Percentiles rank a stretch among this genome's conserved stretches.
phyloP scores from a whole-genome alignment of 768 basidiomycete species.

The Agrocybe chaxingu region DNA sequence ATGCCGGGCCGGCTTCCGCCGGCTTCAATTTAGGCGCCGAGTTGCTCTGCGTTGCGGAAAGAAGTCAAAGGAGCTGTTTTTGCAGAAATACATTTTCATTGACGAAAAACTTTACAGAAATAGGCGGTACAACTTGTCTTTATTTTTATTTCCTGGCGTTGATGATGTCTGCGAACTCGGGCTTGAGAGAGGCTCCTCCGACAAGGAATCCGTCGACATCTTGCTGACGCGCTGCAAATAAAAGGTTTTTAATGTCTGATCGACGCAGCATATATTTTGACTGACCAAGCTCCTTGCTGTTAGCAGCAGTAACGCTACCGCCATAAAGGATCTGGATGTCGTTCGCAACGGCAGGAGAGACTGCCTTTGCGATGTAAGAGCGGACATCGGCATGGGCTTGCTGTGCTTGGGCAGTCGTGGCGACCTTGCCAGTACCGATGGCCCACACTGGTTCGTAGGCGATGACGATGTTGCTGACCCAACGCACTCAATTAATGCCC shows the following conservation, averaged over 20 bases:
- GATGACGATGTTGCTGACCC: constrained; percentile 77
- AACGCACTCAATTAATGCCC: not conserved
- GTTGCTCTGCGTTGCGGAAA: too few relatives aligned
- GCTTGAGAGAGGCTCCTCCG: constrained; percentile 96
- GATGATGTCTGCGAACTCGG: constrained; percentile 92
- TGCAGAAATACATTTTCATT: too few relatives aligned
- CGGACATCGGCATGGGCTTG: constrained; percentile 86
- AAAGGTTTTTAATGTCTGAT: constrained; percentile 2
- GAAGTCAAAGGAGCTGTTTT: too few relatives aligned
- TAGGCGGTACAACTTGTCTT: too few relatives aligned
- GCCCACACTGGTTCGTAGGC: constrained; percentile 99
- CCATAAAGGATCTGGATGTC: constrained; percentile 90
- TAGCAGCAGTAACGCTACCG: constrained; percentile 87
- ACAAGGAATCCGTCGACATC: constrained; percentile 99
- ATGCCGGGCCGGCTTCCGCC: too few relatives aligned
- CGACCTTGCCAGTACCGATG: constrained; percentile 97
- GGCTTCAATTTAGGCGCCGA: too few relatives aligned
- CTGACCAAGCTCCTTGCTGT: constrained; percentile 85
- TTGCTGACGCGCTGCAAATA: constrained; percentile 54
- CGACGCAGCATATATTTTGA: constrained; percentile 8
- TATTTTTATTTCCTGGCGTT: constrained; percentile 46
- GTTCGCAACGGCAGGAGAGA: constrained; percentile 70
- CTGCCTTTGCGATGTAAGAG: constrained; percentile 58
- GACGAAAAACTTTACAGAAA: too few relatives aligned
- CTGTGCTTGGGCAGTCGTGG: constrained; percentile 89